Percentiles rank a stretch among this genome's conserved stretches.
Evolutionary conservation across 2,329 filamentous ascomycete species (phyloP).

Genomic region (Colletotrichum sublineola): DNA sequence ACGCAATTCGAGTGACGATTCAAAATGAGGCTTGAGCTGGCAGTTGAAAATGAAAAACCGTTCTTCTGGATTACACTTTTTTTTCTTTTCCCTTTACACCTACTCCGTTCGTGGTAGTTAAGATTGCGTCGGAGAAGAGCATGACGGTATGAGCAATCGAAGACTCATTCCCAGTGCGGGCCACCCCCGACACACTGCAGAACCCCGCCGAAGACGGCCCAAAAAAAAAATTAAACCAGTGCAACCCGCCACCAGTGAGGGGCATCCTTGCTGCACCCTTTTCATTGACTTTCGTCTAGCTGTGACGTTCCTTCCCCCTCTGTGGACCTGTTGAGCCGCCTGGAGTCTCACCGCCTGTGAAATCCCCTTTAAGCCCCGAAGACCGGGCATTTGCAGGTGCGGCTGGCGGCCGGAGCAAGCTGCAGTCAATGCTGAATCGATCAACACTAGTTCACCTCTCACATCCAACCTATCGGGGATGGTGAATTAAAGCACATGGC

Average conservation of each 20-base stretch:
- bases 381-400: conserved; percentile 26
- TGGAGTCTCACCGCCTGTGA: conserved; percentile 29
- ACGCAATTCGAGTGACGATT: conserved; percentile 6
- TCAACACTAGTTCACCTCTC: conserved; percentile 6
- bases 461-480: conserved; percentile 21
- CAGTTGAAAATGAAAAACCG: background rate
- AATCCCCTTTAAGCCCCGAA: conserved; percentile 15
- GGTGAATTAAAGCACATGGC: conserved; percentile 15
- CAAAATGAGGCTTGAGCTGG: background rate
- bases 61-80: conserved; percentile 27
- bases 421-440: conserved; percentile 18
- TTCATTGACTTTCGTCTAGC: background rate
- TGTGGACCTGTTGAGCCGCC: conserved; percentile 26
- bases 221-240: conserved; percentile 15
- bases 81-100: background rate
- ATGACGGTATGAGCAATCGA: conserved; percentile 20
- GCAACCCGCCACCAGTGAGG: conserved; percentile 33
- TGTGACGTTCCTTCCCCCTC: conserved; percentile 22
- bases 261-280: conserved; percentile 38
- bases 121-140: conserved; percentile 18
- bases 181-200: conserved; percentile 24
- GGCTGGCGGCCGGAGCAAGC: conserved; percentile 10
- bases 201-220: conserved; percentile 37
- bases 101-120: background rate
- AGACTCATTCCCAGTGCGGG: conserved; percentile 37